Base-by-base conservation (phyloP, 2,329 filamentous ascomycete species). In the Apiospora rasikravindrae region DNA sequence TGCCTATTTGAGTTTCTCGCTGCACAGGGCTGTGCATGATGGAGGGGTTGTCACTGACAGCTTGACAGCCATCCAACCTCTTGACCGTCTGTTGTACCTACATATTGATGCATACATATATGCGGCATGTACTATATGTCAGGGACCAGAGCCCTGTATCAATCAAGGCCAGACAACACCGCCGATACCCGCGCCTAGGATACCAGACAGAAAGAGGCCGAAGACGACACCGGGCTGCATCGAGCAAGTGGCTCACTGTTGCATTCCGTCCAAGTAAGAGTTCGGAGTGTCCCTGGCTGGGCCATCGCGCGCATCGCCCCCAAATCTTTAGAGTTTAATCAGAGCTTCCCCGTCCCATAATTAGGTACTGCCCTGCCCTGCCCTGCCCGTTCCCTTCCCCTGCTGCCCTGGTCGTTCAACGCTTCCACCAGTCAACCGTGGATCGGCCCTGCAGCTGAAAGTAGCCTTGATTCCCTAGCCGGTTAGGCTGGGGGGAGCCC, bases 311-410 rank as follows among this genome's bases (percentile, higher is more conserved):
- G 33, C 53, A 61, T 37, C 51, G 29, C 53, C 53, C 53, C 53
- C 53, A 37, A n/a, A 37, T 37, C 16, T 61, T 61, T 61, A 61
- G 53, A 61, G 53, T 61, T 61, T 61, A 22, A 61, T 61, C 53
- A 61, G 19, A 33, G 29, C 16, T 61, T 61, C 22, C 16, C 19
- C 53, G 53, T 61, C 29, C 53, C 29, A 57, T 57, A 61, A 19
- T 61, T 11, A 26, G 45, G 45, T 37, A 37, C 33, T 37, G 33
- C 33, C 33, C 8, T 37, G 5, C 33, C 33, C 33, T 37, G 33
- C 33, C 33, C 33, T 33, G 33, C 33, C 6, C 6, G 33, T 6
- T 8, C 45, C 19, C 19, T 24, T 51, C 0, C 44, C 22, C 13
- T 22, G 45, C 13, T 37, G 3, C 29, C 53, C 53, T 37, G 53